phyloP scores from a whole-genome alignment of 2,329 filamentous ascomycete genomes.

The Hypoxylon sp. region DNA sequence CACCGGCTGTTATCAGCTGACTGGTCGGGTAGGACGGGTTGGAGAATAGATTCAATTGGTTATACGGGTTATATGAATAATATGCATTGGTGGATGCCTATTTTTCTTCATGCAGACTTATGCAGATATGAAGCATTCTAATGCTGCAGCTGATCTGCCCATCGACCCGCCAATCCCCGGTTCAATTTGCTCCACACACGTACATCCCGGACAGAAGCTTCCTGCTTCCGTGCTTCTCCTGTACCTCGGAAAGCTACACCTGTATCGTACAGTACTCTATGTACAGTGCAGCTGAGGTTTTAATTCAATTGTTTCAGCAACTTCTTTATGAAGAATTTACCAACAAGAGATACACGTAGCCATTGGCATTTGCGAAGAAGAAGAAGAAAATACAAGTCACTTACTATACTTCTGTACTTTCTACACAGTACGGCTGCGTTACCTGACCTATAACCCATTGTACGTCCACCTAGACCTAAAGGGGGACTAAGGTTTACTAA shows the following conservation, averaged over 20 bases:
- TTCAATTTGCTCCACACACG: slow-evolving; percentile 18
- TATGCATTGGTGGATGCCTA: neutral
- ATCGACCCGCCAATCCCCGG: slow-evolving; percentile 29
- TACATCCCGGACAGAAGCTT: slow-evolving; percentile 29
- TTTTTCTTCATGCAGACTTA: neutral
- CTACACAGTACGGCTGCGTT: slow-evolving; percentile 2
- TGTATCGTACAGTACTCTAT: slow-evolving; percentile 7
- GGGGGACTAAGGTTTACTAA: slow-evolving; percentile 16
- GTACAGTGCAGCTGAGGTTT: neutral
- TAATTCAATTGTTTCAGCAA: neutral
- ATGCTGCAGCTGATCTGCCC: slow-evolving; percentile 33
- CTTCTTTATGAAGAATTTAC: neutral
- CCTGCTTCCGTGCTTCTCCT: slow-evolving; percentile 13
- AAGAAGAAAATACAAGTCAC: neutral
- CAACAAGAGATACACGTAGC: neutral
- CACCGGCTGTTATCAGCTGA: slow-evolving; percentile 22
- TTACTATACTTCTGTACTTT: neutral
- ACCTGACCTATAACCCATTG: slow-evolving; percentile 7
- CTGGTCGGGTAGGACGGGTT: neutral
- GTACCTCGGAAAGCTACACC: slow-evolving; percentile 10
- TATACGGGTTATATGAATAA: slow-evolving; percentile 4
- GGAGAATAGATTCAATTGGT: neutral
- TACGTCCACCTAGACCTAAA: slow-evolving; percentile 16
- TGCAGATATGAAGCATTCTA: slow-evolving; percentile 11
- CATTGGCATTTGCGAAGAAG: neutral